Base-by-base conservation (phyloP, 441 rosid genomes). In the Gossypium gossypioides region DNA sequence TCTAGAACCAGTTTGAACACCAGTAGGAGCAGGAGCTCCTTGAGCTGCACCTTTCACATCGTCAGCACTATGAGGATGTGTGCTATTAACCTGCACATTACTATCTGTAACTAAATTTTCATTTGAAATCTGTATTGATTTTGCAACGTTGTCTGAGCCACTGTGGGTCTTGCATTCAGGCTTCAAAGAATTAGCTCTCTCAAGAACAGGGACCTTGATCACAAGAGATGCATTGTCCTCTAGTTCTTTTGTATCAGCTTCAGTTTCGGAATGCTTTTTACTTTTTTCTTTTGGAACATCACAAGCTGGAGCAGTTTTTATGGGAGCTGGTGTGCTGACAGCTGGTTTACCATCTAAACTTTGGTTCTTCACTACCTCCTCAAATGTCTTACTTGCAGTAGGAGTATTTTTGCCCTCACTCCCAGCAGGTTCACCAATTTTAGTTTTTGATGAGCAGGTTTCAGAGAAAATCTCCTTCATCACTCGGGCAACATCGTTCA, bases 381-480 rank as follows among this genome's bases (percentile, higher is more conserved):
- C 52, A 56, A 66, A 3, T 0, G n/a, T 68, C 80, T 74, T 73
- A 72, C 79, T 46, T 4, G 73, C 55, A 48, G 58, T 15, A 44
- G 71, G 56, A 67, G 70, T 22, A 76, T 69, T 81, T 74, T 69
- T 78, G 48, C 18, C 68, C 44, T 84, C 86, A 72, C 12, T 76
- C 68, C 48, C 76, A 65, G 83, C 76, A 63, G 83, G 67, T 60
- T 88, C 93, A 3, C 79, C 82, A 57, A 62, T 61, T 81, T 79
- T 90, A 75, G 72, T 73, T 80, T 87, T 90, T 27, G 84, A 73
- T 16, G 85, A 76, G 78, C 88, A 84, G 80, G 88, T 81, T 81
- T 86, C 96, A 15, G 96, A 88, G 75, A 88, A 90, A 6, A 88
- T 86, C 78, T 88, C 91, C 85, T 90, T 90, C 90, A 90, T 90